Conservation (phyloP, 2,329 filamentous ascomycete species). For the Ceratocystis colombiana region DNA sequence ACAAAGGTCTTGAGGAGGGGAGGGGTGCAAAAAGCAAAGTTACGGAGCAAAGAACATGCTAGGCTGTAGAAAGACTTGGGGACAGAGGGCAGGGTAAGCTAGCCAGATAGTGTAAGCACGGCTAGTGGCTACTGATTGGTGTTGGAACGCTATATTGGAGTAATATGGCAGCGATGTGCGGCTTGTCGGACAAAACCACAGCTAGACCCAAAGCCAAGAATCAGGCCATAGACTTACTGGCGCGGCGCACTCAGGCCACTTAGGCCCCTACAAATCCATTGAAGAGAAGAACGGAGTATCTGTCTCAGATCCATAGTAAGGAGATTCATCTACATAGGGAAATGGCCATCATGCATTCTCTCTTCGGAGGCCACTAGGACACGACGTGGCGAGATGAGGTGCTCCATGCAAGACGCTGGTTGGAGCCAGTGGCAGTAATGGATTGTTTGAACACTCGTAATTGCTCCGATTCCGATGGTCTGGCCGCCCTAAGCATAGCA, state of each 20-base stretch:
- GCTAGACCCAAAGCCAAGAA: not conserved
- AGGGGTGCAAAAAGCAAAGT: not conserved
- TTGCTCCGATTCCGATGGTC: not conserved
- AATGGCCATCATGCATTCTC: not conserved
- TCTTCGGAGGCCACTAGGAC: not conserved
- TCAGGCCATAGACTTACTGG: not conserved
- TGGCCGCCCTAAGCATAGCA: not conserved
- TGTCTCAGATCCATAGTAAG: not conserved
- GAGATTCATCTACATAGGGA: no score
- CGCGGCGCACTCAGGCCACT: not conserved
- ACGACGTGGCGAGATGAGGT: not conserved
- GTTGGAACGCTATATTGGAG: not conserved
- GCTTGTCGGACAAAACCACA: not conserved
- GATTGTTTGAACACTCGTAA: not conserved
- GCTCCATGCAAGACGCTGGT: not conserved
- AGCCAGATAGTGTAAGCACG: not conserved
- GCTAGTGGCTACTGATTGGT: not conserved
- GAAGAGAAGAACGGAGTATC: not conserved
- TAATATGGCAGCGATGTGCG: constrained; percentile 8
- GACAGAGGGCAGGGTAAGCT: not conserved
- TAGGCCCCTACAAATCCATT: not conserved
- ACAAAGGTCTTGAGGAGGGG: not conserved
- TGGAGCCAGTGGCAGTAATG: not conserved
- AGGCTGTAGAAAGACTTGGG: not conserved
- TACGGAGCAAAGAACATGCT: not conserved